Evolutionary conservation across 2,329 filamentous ascomycete genomes (phyloP).

Genomic region (Apiospora phragmitis): DNA sequence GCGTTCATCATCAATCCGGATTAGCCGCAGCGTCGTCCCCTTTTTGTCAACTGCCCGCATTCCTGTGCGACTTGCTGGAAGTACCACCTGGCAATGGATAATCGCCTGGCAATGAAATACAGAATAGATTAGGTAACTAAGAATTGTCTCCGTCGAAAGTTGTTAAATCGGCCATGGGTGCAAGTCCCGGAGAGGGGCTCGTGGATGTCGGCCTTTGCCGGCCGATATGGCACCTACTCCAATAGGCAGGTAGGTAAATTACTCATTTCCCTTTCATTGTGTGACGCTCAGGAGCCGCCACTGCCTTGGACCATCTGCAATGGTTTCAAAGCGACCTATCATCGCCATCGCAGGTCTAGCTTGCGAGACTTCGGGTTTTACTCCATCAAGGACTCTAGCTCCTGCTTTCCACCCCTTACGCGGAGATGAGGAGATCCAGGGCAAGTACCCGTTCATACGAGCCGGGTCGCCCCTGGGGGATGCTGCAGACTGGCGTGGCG

Average conservation of each 20-base stretch:
- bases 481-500: constrained; percentile 49
- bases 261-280: no score
- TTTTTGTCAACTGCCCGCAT: no score
- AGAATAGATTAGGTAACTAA: no score
- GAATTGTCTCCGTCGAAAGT: not conserved
- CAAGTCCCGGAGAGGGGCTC: not conserved
- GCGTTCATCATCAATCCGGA: no score
- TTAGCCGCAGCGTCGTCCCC: no score
- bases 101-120: no score
- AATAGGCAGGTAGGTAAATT: not conserved
- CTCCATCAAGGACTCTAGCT: constrained; percentile 47
- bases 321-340: constrained; percentile 31
- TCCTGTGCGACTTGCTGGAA: no score
- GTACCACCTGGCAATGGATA: no score
- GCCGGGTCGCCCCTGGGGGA: constrained; percentile 39
- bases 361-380: constrained; percentile 55
- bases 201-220: not conserved
- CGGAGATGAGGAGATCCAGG: constrained; percentile 40
- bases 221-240: not conserved
- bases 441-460: constrained; percentile 47
- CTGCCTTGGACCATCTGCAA: not conserved
- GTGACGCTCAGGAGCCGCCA: not conserved
- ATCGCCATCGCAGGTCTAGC: constrained; percentile 54
- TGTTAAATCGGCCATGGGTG: not conserved
- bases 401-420: constrained; percentile 50